Conservation (phyloP, 306 rosid genomes). For the Sphenostylis stenocarpa region DNA sequence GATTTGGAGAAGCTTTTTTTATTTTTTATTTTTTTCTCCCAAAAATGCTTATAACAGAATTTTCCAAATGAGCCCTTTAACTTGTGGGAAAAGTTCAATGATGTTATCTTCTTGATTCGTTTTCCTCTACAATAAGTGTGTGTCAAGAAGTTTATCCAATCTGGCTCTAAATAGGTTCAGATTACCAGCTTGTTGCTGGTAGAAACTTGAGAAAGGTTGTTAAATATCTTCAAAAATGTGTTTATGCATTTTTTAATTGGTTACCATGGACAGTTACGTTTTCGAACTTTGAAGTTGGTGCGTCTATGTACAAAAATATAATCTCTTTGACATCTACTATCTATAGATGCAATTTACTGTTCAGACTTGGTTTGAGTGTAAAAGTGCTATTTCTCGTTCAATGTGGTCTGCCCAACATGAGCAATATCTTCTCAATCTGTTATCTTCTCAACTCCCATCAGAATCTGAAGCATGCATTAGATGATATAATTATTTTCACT, state of each 20-base stretch:
- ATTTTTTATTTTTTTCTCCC: too few relatives aligned
- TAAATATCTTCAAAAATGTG: too few relatives aligned
- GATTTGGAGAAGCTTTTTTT: too few relatives aligned
- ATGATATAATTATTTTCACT: constrained; percentile 1
- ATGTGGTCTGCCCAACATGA: not conserved
- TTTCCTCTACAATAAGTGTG: too few relatives aligned
- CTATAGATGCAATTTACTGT: not conserved
- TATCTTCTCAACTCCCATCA: not conserved
- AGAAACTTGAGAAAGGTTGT: too few relatives aligned
- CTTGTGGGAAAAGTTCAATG: not conserved
- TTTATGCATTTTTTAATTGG: not conserved
- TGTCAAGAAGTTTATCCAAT: too few relatives aligned
- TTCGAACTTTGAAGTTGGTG: not conserved
- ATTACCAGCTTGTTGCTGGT: too few relatives aligned
- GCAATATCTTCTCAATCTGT: not conserved
- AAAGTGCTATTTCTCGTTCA: not conserved
- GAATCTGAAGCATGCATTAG: not conserved
- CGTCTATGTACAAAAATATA: not conserved
- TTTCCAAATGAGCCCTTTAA: too few relatives aligned
- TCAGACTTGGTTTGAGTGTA: constrained; percentile 1
- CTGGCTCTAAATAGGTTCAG: too few relatives aligned
- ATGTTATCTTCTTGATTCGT: too few relatives aligned
- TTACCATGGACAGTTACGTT: too few relatives aligned
- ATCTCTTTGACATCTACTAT: not conserved
- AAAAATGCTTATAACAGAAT: too few relatives aligned